These are phyloP conservation scores for Phytophthora sp. DNA, from an alignment of 352 stramenopile genomes.

Conservation along the genomic window DNA sequence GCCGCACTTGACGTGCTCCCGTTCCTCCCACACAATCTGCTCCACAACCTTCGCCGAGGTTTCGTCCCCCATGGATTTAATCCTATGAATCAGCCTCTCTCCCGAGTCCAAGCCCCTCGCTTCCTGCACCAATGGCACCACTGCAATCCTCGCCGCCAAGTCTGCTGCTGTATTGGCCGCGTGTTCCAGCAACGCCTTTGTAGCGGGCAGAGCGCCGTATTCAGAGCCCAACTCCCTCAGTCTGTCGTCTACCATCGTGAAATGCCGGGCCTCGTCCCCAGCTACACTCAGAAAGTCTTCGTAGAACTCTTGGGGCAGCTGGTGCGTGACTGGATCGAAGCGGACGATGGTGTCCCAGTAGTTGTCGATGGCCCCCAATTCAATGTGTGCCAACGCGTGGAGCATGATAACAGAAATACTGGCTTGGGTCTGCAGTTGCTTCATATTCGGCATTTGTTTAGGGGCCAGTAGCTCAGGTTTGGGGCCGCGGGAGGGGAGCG, in stretches of 20 bases:
- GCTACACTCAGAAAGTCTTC: constrained; percentile 76
- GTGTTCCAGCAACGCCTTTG: constrained; percentile 71
- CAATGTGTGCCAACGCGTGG: constrained; percentile 85
- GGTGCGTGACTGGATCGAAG: constrained; percentile 62
- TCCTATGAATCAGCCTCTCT: constrained; percentile 71
- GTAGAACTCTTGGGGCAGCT: constrained; percentile 69
- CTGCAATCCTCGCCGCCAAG: constrained; percentile 73
- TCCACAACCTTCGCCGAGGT: constrained; percentile 67
- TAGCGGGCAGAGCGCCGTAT: constrained; percentile 76
- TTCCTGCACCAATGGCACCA: constrained; percentile 86
- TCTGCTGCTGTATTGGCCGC: constrained; percentile 71
- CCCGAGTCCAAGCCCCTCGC: constrained; percentile 80
- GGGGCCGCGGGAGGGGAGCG: constrained; percentile 51
- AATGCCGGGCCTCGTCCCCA: constrained; percentile 82
- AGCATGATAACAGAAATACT: constrained; percentile 78
- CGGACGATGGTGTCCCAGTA: constrained; percentile 89
- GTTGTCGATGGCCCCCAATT: constrained; percentile 87
- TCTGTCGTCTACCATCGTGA: constrained; percentile 73
- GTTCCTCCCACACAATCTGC: constrained; percentile 85
- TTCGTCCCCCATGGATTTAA: constrained; percentile 74
- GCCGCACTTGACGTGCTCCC: constrained; percentile 72
- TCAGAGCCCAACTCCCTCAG: constrained; percentile 63
- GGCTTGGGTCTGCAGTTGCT: constrained; percentile 59
- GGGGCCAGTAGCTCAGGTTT: constrained; percentile 61
- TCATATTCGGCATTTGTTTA: constrained; percentile 77